Conservation (phyloP, 495 filamentous ascomycete genomes). For the Aspergillus taichungensis region DNA sequence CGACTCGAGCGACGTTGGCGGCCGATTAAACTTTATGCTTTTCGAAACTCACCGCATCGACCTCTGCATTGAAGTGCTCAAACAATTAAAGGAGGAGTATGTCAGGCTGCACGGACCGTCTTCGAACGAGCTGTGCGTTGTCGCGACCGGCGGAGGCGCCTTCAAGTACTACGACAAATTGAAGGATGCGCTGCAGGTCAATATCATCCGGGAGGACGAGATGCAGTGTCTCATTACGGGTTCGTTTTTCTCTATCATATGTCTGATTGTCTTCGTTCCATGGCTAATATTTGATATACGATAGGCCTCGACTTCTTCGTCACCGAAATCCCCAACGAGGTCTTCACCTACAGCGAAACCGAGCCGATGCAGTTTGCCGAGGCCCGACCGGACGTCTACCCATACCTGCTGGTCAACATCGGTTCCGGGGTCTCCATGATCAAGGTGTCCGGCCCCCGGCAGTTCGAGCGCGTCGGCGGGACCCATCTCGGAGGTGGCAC, state of each 20-base stretch:
- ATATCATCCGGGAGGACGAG: slow-evolving; percentile 89
- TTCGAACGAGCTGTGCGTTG: slow-evolving; percentile 65
- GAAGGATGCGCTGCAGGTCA: slow-evolving; percentile 66
- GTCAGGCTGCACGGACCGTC: slow-evolving; percentile 58
- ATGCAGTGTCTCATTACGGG: slow-evolving; percentile 98
- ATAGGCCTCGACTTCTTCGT: slow-evolving; percentile 96
- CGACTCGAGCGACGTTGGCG: slow-evolving; percentile 68
- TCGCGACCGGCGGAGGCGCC: slow-evolving; percentile 91
- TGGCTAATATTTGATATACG: neutral
- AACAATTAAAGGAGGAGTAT: slow-evolving; percentile 69
- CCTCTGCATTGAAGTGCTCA: slow-evolving; percentile 84
- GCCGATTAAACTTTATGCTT: slow-evolving; percentile 85
- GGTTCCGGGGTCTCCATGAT: slow-evolving; percentile 99
- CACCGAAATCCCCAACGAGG: slow-evolving; percentile 89
- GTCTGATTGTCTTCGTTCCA: neutral
- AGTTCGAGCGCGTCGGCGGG: slow-evolving; percentile 84
- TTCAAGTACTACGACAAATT: slow-evolving; percentile 94
- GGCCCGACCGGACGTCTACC: slow-evolving; percentile 70
- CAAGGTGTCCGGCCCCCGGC: slow-evolving; percentile 82
- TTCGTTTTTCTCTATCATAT: slow-evolving; percentile 20
- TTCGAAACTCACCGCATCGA: slow-evolving; percentile 94
- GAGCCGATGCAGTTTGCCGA: slow-evolving; percentile 80
- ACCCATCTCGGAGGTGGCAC: slow-evolving; percentile 93
- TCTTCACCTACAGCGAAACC: slow-evolving; percentile 88
- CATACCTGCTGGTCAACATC: slow-evolving; percentile 96